A percentile compares a stretch with the other conserved stretches of the same genome.
Conservation (phyloP, 2,329 filamentous ascomycete genomes). For the Arthrobotrys musiformis region DNA sequence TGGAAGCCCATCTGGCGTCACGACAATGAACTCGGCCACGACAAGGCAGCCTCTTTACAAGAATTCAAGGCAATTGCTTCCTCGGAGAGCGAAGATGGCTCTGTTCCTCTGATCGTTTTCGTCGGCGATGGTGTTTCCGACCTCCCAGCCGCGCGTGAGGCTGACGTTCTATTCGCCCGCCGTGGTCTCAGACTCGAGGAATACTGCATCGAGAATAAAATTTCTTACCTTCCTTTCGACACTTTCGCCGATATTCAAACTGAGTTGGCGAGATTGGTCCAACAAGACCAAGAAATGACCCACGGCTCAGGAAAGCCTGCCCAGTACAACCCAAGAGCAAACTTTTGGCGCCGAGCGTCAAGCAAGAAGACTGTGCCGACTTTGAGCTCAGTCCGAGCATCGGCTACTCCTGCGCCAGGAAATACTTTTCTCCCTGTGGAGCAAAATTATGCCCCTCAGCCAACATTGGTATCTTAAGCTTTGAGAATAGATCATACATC, state of each 20-base stretch:
- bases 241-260: constrained; percentile 74
- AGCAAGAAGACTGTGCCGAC: constrained; percentile 68
- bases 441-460: constrained; percentile 23
- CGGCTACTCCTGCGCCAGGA: constrained; percentile 8
- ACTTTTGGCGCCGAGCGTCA: constrained; percentile 73
- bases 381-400: constrained; percentile 31
- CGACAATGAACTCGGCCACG: constrained; percentile 73
- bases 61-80: constrained; percentile 70
- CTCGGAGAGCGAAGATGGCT: constrained; percentile 69
- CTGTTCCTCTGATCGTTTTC: constrained; percentile 74
- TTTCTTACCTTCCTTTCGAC: constrained; percentile 72
- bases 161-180: constrained; percentile 75
- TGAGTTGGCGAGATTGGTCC: constrained; percentile 70
- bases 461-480: constrained; percentile 40
- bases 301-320: constrained; percentile 70
- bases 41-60: constrained; percentile 74
- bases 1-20: constrained; percentile 77
- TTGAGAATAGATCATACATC: not conserved
- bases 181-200: constrained; percentile 74
- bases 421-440: constrained; percentile 27
- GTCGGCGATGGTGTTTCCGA: constrained; percentile 77
- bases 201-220: constrained; percentile 72
- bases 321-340: constrained; percentile 74
- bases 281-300: constrained; percentile 72
- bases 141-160: constrained; percentile 73